phyloP scores from a whole-genome alignment of 768 basidiomycete species.

The Cyathus striatus region DNA sequence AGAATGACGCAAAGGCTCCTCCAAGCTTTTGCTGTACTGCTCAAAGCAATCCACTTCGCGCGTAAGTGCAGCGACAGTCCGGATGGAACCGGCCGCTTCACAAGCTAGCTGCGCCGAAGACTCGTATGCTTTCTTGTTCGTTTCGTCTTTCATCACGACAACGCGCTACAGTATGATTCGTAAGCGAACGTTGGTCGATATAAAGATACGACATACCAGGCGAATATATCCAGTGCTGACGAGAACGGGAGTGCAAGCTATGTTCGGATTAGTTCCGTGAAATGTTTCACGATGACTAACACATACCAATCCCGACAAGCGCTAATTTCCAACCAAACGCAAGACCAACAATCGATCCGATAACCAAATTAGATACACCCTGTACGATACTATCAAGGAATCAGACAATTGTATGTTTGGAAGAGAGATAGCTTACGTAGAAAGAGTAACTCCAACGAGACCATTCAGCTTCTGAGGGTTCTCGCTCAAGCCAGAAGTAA shows the following conservation, averaged over 20 bases:
- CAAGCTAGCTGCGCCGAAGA: conserved; percentile 84
- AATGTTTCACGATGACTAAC: background rate
- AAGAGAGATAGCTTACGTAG: conserved; percentile 43
- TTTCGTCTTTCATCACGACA: conserved; percentile 83
- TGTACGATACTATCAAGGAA: conserved; percentile 61
- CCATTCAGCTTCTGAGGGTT: conserved; percentile 89
- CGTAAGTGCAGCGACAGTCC: conserved; percentile 86
- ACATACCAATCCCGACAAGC: conserved; percentile 71
- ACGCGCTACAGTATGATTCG: conserved; percentile 42
- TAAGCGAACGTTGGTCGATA: background rate
- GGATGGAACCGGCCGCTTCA: conserved; percentile 85
- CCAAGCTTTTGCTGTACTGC: conserved; percentile 67
- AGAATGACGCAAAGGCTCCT: conserved; percentile 62
- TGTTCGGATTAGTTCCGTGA: background rate
- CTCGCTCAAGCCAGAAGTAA: conserved; percentile 78
- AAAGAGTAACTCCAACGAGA: conserved; percentile 82
- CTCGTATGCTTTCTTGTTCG: conserved; percentile 77
- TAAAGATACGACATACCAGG: conserved; percentile 35
- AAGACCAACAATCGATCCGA: conserved; percentile 75
- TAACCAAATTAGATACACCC: conserved; percentile 60
- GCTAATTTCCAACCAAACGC: conserved; percentile 73
- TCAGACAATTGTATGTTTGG: background rate
- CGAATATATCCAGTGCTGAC: conserved; percentile 80
- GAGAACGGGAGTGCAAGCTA: conserved; percentile 66
- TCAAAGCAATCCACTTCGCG: conserved; percentile 75